Base-by-base conservation (phyloP, 306 rosid species). In the Sicyos baderoa region DNA sequence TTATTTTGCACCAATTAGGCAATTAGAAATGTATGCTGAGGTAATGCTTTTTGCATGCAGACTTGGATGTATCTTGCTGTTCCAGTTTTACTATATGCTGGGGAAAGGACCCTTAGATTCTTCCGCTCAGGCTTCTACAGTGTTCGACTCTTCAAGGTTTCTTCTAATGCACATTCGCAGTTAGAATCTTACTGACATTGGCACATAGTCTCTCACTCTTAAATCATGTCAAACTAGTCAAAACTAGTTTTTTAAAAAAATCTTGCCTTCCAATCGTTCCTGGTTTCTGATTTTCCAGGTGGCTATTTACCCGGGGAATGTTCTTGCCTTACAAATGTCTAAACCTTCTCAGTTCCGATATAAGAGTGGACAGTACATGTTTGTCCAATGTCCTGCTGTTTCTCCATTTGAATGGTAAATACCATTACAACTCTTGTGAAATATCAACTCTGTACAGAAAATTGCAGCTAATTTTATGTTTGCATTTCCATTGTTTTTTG, bases 361-460 rank as follows among this genome's bases (percentile, higher is more conserved):
- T 88, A 94, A 86, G 81, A 94, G 99, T 48, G 99, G 97, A 67
- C 96, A 89, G 78, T 94, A 94, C 89, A 94, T 94, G 99, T 94
- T 90, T 86, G 99, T 94, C 68, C 99, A 94, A 71, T 94, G 99
- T 76, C 91, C 99, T 10, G 95, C 95, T 1, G 86, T 94, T 76
- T 90, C 99, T 78, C 97, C 97, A 2, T 90, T 88, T 85, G 99
- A 94, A 80, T 94, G 99, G 99, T 94, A 72, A 78, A 79, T 85
- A 61, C 68, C 7, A 45, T 18, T 35, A 12, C n/a, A 3, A 6
- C 19, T 66, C 71, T 66, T 47, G 54, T 25, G 2, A 18, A 8
- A 22, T 6, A 65, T 65, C 10, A 15, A 29, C 10, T 29, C 4
- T 25, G 29, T 18, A 52, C 16, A 67, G 72, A 48, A 67, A 67